A percentile compares a stretch with the other conserved stretches of the same genome.
Evolutionary conservation across 176 grass and related monocot species (phyloP).

Genomic region (Hordeum marinum): DNA sequence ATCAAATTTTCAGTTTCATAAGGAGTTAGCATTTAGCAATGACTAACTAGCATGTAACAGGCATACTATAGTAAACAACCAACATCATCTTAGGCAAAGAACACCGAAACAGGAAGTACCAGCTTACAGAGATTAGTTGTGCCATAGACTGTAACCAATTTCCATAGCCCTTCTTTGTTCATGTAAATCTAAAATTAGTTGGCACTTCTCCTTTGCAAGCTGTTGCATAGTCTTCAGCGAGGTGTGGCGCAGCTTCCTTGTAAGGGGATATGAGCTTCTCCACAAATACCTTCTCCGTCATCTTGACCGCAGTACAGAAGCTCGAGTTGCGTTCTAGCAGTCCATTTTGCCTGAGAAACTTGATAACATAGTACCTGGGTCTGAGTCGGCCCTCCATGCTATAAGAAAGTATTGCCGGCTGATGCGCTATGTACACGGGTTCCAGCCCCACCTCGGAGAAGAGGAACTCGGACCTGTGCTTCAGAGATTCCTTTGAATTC

Average conservation of each 20-base stretch:
- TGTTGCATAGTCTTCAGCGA: not conserved
- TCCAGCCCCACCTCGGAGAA: conserved; percentile 1
- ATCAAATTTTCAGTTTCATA: too few relatives aligned
- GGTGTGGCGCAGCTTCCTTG: not conserved
- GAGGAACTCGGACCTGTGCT: not conserved
- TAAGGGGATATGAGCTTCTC: not conserved
- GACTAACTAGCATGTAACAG: not conserved
- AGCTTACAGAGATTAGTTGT: not conserved
- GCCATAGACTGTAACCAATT: not conserved
- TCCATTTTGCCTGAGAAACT: not conserved
- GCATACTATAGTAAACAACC: not conserved
- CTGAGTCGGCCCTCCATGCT: not conserved
- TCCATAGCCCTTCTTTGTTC: not conserved
- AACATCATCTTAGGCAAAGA: not conserved
- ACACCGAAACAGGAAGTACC: not conserved
- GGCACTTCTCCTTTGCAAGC: not conserved
- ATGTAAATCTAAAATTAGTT: not conserved
- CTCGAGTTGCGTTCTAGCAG: not conserved
- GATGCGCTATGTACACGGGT: not conserved
- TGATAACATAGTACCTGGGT: not conserved
- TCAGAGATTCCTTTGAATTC: too few relatives aligned
- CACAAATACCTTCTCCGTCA: not conserved
- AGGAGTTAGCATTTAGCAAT: not conserved
- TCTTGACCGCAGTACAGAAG: not conserved
- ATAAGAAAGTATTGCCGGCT: not conserved